Base-by-base conservation (phyloP, 106 monocot genomes). In the Dendrobium catenatum region DNA sequence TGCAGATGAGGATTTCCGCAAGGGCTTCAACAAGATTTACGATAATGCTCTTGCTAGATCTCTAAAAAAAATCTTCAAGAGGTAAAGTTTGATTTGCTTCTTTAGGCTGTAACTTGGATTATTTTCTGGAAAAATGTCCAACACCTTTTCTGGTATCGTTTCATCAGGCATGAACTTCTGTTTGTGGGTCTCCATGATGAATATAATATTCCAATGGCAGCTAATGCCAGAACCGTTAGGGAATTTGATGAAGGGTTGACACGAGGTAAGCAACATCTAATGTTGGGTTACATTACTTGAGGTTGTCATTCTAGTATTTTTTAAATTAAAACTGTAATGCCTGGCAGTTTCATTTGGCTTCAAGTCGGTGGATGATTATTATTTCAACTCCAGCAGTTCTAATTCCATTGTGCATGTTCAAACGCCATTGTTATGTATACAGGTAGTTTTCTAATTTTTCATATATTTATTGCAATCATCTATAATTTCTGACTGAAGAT, bases 191-290 rank as follows among this genome's bases (percentile, higher is more conserved):
- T 98, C 31, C 82, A 76, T 8, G 97, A 93, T 74, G 94, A 94
- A 80, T 98, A 92, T 83, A 85, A 98, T 77, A 94, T 98, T 46
- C 88, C 84, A 24, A 79, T 88, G 84, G 88, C 88, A 79, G 90
- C 94, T 76, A 93, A 89, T 86, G 94, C 97, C 43, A 91, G 77
- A 78, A 85, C 92, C 64, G 87, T 98, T 24, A 92, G 89, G 87
- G 94, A 98, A 49, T 98, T 94, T 86, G 94, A 94, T 82, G 88
- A 94, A 87, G 97, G 88, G 70, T 87, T 98, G 83, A 98, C 97
- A 37, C 90, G 97, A 47, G 97, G 97, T 98, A 81, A 76, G 82
- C 11, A 51, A 72, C 56, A 75, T 66, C 22, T 66, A 26, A 1
- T 24, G 1, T 66, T 22, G 24, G 24, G 22, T 9, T 26, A 66